These are phyloP conservation scores for Dictyophora rubrovolvata DNA, from an alignment of 768 basidiomycete genomes.

Conservation along the genomic window DNA sequence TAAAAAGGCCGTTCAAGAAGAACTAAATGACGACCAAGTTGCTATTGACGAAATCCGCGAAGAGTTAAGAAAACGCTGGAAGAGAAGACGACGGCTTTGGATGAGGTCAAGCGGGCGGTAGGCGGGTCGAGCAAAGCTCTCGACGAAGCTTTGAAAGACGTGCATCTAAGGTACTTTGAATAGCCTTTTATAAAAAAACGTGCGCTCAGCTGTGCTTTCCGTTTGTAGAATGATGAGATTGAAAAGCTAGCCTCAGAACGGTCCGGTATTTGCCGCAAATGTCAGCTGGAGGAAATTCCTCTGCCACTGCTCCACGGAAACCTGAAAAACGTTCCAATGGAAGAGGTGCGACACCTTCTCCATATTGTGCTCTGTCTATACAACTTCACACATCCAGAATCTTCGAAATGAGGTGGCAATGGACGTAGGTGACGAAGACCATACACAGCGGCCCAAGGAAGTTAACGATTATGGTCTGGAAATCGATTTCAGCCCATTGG, in stretches of 20 bases:
- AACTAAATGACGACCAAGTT: constrained; percentile 49
- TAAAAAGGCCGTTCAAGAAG: constrained; percentile 42
- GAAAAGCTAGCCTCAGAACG: constrained; percentile 80
- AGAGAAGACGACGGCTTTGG: constrained; percentile 63
- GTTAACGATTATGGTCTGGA: constrained; percentile 83
- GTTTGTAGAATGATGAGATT: constrained; percentile 72
- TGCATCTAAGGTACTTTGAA: constrained; percentile 56
- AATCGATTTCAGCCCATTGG: constrained; percentile 68
- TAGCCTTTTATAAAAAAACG: constrained; percentile 17
- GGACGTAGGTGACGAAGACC: constrained; percentile 86
- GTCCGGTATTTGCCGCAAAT: constrained; percentile 80
- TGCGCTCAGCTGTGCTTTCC: not conserved
- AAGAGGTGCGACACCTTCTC: constrained; percentile 52
- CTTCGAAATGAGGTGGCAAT: constrained; percentile 79
- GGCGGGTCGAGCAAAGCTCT: constrained; percentile 62
- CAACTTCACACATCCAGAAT: constrained; percentile 39
- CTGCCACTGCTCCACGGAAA: constrained; percentile 72
- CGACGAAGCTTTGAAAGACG: constrained; percentile 87
- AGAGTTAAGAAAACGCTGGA: constrained; percentile 60
- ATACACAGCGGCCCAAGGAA: constrained; percentile 58
- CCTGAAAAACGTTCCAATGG: constrained; percentile 84
- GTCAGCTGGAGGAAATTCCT: constrained; percentile 84
- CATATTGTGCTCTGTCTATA: constrained; percentile 4
- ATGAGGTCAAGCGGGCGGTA: constrained; percentile 63
- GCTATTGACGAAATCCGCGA: constrained; percentile 47